Percentiles rank a stretch among this genome's conserved stretches.
Evolutionary conservation across 768 basidiomycete species (phyloP).

Genomic region (Tubosaeta sp.): DNA sequence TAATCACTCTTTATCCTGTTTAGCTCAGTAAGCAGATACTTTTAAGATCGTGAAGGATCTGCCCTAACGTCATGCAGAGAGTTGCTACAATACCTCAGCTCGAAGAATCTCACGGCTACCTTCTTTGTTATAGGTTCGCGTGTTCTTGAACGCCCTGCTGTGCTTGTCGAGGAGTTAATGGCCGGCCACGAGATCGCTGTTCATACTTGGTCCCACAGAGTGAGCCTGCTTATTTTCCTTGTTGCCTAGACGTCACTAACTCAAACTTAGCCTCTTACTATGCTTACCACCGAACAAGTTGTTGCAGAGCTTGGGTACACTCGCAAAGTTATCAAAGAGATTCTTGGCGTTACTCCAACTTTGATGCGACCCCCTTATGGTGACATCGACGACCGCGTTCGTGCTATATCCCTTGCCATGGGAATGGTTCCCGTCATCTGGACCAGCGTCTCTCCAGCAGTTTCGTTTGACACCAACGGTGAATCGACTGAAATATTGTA

Average conservation of each 20-base stretch:
- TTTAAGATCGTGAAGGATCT: neutral
- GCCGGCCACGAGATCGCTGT: slow-evolving; percentile 75
- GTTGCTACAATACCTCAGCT: slow-evolving; percentile 65
- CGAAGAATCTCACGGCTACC: slow-evolving; percentile 66
- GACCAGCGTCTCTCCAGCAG: slow-evolving; percentile 58
- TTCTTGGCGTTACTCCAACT: slow-evolving; percentile 72
- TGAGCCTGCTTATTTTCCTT: slow-evolving; percentile 20
- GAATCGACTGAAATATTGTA: slow-evolving; percentile 3
- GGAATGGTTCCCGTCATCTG: slow-evolving; percentile 89
- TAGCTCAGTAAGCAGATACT: slow-evolving; percentile 46
- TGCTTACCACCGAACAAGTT: slow-evolving; percentile 73
- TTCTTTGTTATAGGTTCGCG: slow-evolving; percentile 92
- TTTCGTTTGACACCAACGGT: slow-evolving; percentile 73
- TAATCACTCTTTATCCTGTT: neutral
- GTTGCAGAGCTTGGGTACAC: slow-evolving; percentile 96
- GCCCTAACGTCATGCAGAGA: slow-evolving; percentile 37
- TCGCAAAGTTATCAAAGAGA: slow-evolving; percentile 73
- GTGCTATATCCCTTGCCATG: slow-evolving; percentile 87
- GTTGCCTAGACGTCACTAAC: slow-evolving; percentile 10
- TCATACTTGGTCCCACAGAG: slow-evolving; percentile 89
- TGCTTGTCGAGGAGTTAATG: slow-evolving; percentile 81
- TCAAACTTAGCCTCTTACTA: slow-evolving; percentile 50
- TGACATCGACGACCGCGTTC: slow-evolving; percentile 91
- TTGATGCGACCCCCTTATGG: slow-evolving; percentile 81
- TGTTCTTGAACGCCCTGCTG: slow-evolving; percentile 68